Base-by-base conservation (phyloP, 371 early-diverging fungal species). In the Mucor velutinosus region DNA sequence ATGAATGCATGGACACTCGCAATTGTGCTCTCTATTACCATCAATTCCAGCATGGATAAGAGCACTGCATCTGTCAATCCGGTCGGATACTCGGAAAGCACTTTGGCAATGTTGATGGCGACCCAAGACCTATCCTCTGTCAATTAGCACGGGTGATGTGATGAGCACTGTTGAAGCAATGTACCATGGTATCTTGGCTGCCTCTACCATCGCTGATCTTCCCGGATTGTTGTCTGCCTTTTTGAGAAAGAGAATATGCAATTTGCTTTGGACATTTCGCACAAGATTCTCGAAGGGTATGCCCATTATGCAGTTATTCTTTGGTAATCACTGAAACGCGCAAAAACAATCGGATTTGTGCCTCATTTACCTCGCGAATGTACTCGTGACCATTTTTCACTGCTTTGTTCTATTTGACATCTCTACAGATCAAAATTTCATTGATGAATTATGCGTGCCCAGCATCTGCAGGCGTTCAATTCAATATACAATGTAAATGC, bases 111-210 rank as follows among this genome's bases (percentile, higher is more conserved):
- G 21, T 58, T 63, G 7, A 67, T 62, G 19, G 76, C 76, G 27
- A 73, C 66, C 76, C 76, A 76, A 37, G 69, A 66, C 75, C 75
- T 75, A 64, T 5, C 10, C 7, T 29, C 6, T 53, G 7, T 45
- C 11, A 27, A 17, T 56, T 7, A 17, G 12, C 2, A 14, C 19
- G n/a, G 14, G 14, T 15, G 1, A n/a, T 43, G 30, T 60, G 21
- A 19, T 25, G 33, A 8, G 37, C 3, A 32, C 11, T 23, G 32
- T 29, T 2, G 25, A 21, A 33, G 27, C 32, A 17, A 6, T 27
- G 7, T 67, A 72, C 74, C 74, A 73, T 27, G 74, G 74, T 21
- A 74, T 70, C 0, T 70, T 64, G 7, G 74, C 19, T 12, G 67
- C 56, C 23, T 63, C 49, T 2, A 33, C 29, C 15, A 65, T 53